Evolutionary conservation across 192 early-diverging fungal genomes (phyloP), one percentile per base, ranked within the genome.

Genomic region (Allomyces macrogynus): DNA sequence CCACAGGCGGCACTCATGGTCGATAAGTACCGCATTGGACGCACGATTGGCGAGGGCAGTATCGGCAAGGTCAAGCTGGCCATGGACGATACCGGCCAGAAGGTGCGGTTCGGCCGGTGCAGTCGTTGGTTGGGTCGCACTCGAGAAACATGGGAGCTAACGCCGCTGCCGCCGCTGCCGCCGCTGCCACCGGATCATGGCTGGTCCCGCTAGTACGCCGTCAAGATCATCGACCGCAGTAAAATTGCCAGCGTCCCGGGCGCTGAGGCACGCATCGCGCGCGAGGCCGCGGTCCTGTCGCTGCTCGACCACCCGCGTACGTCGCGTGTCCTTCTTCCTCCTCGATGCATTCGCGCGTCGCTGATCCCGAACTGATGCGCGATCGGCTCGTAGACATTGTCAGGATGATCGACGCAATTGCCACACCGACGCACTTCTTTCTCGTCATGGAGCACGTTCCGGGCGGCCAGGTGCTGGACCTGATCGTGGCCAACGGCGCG

Each of bases 1-100:
- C 32, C 32, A 8, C 32, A 2, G 4, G 32, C 32, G 7, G 32
- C 32, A 7, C 32, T 40, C 32, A 40, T 40, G 32, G 32, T 40
- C 32, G 32, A 40, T 7, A 40, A 40, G 32, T 40, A 40, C 32
- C 32, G 32, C 32, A 40, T 40, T 40, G 32, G 32, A 3, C 69
- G 75, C 60, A 79, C 74, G 14, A 78, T 78, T 65, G 76, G 76
- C n/a, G 76, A 78, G 61, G 76, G 76, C 23, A 70, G 70, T 49
- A 76, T 71, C 65, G 76, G 74, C 61, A 75, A 76, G 70, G 76
- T 78, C 12, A 78, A 78, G 63, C 68, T 76, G 57, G 76, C 70
- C 12, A 65, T 64, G 54, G 69, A 78, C 62, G 32, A 40, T 40
- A 40, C 7, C 32, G 32, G 32, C 32, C 32, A 40, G 32, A 40